Conservation (phyloP, 306 rosid genomes). For the Heteromeles arbutifolia region DNA sequence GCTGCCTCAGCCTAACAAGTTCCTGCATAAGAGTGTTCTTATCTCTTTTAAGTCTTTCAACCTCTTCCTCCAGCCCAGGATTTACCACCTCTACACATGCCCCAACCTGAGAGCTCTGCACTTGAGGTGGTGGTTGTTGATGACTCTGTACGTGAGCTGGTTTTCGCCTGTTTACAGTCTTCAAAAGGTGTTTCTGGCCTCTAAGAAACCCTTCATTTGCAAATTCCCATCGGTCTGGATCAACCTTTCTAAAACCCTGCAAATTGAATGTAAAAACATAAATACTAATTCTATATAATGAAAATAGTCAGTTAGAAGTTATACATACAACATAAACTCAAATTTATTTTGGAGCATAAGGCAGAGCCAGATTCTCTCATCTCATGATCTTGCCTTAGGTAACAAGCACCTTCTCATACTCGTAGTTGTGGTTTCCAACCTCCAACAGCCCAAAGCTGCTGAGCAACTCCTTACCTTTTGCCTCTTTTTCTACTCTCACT, state of each 20-base stretch:
- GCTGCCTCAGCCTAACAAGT: conserved; percentile 57
- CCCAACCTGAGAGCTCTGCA: conserved; percentile 34
- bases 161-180: conserved; percentile 47
- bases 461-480: background rate
- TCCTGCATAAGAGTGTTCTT: conserved; percentile 68
- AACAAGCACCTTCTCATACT: background rate
- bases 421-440: background rate
- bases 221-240: conserved; percentile 63
- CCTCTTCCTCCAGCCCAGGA: conserved; percentile 50
- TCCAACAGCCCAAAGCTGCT: background rate
- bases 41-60: conserved; percentile 54
- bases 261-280: conserved; percentile 16
- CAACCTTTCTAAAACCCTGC: conserved; percentile 63
- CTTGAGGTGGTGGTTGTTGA: conserved; percentile 35
- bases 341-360: background rate
- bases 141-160: conserved; percentile 23
- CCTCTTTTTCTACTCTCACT: background rate
- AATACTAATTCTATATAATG: background rate
- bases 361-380: background rate
- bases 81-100: conserved; percentile 38
- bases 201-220: conserved; percentile 57
- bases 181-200: conserved; percentile 56
- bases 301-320: background rate
- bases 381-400: background rate
- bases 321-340: background rate